Evolutionary conservation across 1,284 basidiomycete genomes (phyloP), one percentile per base, ranked within the genome.

Genomic region (Boletellus sp.): DNA sequence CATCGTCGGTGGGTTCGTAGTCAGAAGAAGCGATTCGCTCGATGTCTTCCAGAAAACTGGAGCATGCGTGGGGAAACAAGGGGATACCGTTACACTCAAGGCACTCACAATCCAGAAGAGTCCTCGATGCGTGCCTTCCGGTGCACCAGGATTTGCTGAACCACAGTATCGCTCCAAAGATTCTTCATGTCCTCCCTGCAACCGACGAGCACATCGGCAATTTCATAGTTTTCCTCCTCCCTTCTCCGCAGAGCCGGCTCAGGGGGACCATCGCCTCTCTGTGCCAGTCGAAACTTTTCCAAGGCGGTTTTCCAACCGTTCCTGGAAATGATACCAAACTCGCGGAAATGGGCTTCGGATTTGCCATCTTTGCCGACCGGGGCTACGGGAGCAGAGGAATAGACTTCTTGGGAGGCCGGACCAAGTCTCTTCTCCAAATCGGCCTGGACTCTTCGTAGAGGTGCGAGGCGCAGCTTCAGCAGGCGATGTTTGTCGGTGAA

Each of bases 1-100:
- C 86, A 47, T 82, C 77, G 59, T 89, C 87, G 5, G 78, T 82
- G 0, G 87, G 86, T 55, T 80, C 75, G 61, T 88, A 89, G 50
- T 70, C 70, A 12, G 71, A 68, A 19, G 70, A 68, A 15, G 83
- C 82, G 49, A 89, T 83, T 39, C 86, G 81, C 10, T 81, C 79
- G 12, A 82, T 71, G 50, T 89, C 83, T 53, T 80, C 74, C 47
- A 89, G 68, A 66, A 87, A 80, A 56, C 77, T 36, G 18, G 30
- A 15, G 33, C 4, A 3, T 4, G 36, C 15, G 48, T 50, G 24
- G 51, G 53, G 37, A 19, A 37, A 22, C 1, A 16, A 39, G 28
- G 37, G 5, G 13, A 21, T 5, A 12, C 12, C 4, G 33, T 24
- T 5, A 15, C 5, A 24, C 4, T 18, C 11, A 4, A 10, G 30